Conservation (phyloP, 768 basidiomycete genomes). For the Tricholoma sp. region DNA sequence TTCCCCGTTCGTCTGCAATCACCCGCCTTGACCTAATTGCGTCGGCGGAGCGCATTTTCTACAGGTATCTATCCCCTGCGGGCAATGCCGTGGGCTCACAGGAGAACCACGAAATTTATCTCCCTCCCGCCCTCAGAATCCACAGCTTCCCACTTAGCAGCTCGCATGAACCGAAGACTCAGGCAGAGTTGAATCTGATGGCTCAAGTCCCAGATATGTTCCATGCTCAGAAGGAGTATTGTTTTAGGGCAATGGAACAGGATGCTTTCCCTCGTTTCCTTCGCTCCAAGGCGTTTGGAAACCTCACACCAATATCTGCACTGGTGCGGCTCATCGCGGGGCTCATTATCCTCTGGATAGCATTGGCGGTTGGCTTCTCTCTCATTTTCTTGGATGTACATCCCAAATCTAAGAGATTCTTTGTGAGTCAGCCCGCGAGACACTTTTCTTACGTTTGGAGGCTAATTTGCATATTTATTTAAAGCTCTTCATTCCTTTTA, state of each 20-base stretch:
- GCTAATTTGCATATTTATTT: conserved; percentile 11
- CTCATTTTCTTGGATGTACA: conserved; percentile 91
- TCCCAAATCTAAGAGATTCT: conserved; percentile 89
- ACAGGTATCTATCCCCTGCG: conserved; percentile 84
- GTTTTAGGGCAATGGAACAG: conserved; percentile 94
- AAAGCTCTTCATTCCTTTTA: conserved; percentile 93
- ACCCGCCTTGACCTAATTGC: conserved; percentile 84
- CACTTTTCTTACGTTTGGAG: conserved; percentile 1
- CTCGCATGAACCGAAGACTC: conserved; percentile 62
- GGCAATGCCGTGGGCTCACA: conserved; percentile 70
- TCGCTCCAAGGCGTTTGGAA: conserved; percentile 96
- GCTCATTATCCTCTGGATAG: conserved; percentile 89
- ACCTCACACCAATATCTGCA: conserved; percentile 87
- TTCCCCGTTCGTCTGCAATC: conserved; percentile 88
- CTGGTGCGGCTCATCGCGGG: conserved; percentile 84
- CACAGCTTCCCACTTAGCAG: conserved; percentile 84
- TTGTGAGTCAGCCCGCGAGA: conserved; percentile 57
- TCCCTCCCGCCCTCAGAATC: conserved; percentile 89
- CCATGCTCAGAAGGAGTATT: conserved; percentile 95
- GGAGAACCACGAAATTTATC: conserved; percentile 96
- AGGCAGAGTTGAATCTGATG: conserved; percentile 66
- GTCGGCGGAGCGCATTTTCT: conserved; percentile 94
- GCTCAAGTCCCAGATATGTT: conserved; percentile 96
- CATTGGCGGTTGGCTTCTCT: conserved; percentile 83
- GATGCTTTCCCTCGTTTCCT: conserved; percentile 93